These are phyloP conservation scores for Pelargonium australe DNA, from an alignment of 441 rosid genomes.

Conservation along the genomic window DNA sequence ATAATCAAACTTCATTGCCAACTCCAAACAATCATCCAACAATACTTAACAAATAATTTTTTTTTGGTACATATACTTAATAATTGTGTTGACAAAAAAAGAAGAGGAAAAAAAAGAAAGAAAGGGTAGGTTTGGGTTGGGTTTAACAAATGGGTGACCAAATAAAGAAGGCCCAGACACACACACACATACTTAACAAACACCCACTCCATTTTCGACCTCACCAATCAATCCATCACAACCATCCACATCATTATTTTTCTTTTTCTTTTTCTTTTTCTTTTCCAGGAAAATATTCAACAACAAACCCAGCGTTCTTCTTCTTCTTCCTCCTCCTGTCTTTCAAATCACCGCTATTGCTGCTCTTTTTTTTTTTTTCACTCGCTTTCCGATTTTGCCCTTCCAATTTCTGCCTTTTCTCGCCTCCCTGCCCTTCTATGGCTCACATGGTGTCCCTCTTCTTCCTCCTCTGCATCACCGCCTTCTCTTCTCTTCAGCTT, in stretches of 20 bases:
- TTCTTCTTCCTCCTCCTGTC: too few species aligned
- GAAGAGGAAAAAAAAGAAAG: too few species aligned
- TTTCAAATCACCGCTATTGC: not conserved
- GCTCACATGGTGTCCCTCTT: constrained; percentile 11
- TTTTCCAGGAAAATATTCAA: too few species aligned
- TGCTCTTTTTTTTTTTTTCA: not conserved
- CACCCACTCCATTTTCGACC: not conserved
- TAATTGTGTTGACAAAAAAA: not conserved
- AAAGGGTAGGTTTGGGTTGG: not conserved
- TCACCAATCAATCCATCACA: not conserved
- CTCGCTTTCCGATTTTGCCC: constrained; percentile 8
- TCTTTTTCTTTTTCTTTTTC: too few species aligned
- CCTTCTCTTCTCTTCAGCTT: constrained; percentile 23
- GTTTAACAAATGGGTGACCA: not conserved
- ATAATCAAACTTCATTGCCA: too few species aligned
- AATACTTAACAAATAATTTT: too few species aligned
- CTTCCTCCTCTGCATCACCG: constrained; percentile 27
- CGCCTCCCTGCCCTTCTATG: constrained; percentile 21
- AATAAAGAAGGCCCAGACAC: too few species aligned
- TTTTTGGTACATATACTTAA: too few species aligned
- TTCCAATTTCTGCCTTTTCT: not conserved
- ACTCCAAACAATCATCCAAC: too few species aligned
- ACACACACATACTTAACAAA: too few species aligned
- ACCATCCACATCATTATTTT: not conserved
- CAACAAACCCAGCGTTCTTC: too few species aligned